Evolutionary conservation across 371 early-diverging fungal genomes (phyloP).

Genomic region (Lichtheimia ornata): DNA sequence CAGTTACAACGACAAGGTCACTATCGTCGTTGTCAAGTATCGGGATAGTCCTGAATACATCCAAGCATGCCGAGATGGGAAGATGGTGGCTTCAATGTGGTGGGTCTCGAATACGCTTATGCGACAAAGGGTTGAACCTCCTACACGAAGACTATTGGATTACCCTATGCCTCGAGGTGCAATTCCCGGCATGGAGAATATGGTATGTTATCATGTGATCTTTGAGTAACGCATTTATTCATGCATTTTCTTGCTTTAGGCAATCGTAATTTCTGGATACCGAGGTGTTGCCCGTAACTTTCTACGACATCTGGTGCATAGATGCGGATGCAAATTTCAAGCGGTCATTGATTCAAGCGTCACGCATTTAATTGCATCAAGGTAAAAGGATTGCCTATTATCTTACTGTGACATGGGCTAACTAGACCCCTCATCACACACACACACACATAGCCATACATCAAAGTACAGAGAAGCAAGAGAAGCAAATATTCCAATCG

Average conservation of each 20-base stretch:
- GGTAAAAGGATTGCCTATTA: neutral
- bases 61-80: conserved; percentile 62
- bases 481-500: conserved; percentile 64
- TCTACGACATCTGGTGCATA: conserved; percentile 62
- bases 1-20: conserved; percentile 40
- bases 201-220: conserved; percentile 22
- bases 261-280: conserved; percentile 73
- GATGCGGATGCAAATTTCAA: conserved; percentile 35
- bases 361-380: neutral
- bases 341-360: neutral
- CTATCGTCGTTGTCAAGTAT: conserved; percentile 60
- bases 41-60: conserved; percentile 55
- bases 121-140: conserved; percentile 35
- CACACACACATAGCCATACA: conserved; percentile 50
- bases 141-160: conserved; percentile 50
- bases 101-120: conserved; percentile 57
- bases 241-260: conserved; percentile 17
- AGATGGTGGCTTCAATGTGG: conserved; percentile 63
- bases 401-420: neutral
- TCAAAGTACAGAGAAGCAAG: conserved; percentile 66
- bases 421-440: conserved; percentile 7
- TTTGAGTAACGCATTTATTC: neutral
- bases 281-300: conserved; percentile 65
- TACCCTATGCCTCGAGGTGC: conserved; percentile 57
- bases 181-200: conserved; percentile 52